These are phyloP conservation scores for Odonthalia washingtoniensis DNA, from an alignment of 31 red algal species.

Conservation along the genomic window DNA sequence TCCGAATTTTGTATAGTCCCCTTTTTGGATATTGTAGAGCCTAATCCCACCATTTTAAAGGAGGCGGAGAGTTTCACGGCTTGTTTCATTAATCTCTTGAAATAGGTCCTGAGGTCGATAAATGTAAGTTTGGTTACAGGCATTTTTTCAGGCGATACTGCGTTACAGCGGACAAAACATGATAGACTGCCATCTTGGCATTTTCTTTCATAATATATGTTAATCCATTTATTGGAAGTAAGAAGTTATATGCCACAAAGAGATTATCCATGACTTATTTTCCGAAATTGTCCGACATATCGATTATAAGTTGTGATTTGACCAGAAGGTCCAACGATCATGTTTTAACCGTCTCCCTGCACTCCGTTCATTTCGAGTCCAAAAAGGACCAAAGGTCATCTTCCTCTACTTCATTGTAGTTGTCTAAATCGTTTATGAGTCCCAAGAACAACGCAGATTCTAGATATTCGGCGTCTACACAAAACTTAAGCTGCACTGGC, in stretches of 20 bases:
- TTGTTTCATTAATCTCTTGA: neutral
- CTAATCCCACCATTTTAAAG: conserved; percentile 40
- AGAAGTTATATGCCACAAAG: neutral
- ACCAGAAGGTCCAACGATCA: neutral
- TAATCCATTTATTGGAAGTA: neutral
- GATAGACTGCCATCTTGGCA: neutral
- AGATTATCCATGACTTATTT: neutral
- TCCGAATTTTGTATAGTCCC: too few species aligned
- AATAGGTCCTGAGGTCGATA: conserved; percentile 28
- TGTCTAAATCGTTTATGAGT: neutral
- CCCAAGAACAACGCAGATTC: neutral
- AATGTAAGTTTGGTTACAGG: conserved; percentile 20
- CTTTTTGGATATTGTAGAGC: neutral
- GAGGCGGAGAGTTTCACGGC: conserved; percentile 8
- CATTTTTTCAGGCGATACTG: neutral
- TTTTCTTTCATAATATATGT: neutral
- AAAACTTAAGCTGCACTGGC: conserved; percentile 4
- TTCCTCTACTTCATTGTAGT: neutral
- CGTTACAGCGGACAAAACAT: conserved; percentile 2
- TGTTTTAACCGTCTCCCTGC: neutral
- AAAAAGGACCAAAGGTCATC: neutral
- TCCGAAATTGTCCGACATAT: neutral
- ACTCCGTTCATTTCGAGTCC: neutral
- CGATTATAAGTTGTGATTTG: neutral
- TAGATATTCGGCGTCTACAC: conserved; percentile 24